phyloP scores from a whole-genome alignment of 139 green algal genomes.

The Volvox reticuliferus region DNA sequence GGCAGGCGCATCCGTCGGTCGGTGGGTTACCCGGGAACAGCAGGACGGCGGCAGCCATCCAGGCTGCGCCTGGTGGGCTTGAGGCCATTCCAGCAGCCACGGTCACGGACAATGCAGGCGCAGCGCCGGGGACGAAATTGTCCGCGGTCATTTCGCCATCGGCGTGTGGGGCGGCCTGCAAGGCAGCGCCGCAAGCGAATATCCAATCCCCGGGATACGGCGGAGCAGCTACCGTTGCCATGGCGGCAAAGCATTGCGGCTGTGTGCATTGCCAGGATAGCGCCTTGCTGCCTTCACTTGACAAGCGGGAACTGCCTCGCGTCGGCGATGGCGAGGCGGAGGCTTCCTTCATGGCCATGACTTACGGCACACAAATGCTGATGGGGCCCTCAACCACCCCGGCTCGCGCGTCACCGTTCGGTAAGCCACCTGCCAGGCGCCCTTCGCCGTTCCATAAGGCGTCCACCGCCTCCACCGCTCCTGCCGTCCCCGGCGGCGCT shows the following conservation, averaged over 20 bases:
- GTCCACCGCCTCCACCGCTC: neutral
- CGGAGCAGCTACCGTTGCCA: neutral
- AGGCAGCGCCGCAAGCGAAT: no score
- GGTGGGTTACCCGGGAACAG: no score
- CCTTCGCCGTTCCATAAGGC: neutral
- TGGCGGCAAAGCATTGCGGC: neutral
- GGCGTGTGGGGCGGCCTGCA: no score
- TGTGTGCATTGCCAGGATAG: neutral
- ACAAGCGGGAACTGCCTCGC: neutral
- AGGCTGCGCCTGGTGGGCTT: no score
- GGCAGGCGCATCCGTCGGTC: no score
- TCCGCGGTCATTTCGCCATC: no score
- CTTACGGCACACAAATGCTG: conserved; percentile 1
- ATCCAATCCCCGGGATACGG: no score
- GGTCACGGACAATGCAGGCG: no score
- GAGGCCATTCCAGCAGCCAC: no score
- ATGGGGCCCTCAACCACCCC: neutral
- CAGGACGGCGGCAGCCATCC: no score
- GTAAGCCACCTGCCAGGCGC: neutral
- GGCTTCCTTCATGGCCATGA: neutral
- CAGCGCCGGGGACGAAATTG: no score
- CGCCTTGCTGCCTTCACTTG: no score
- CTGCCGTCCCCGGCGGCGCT: neutral
- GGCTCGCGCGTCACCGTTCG: conserved; percentile 8
- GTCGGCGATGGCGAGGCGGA: neutral